Percentiles rank a stretch among this genome's conserved stretches.
Conservation (phyloP, 768 basidiomycete genomes). For the Suillus luteus region DNA sequence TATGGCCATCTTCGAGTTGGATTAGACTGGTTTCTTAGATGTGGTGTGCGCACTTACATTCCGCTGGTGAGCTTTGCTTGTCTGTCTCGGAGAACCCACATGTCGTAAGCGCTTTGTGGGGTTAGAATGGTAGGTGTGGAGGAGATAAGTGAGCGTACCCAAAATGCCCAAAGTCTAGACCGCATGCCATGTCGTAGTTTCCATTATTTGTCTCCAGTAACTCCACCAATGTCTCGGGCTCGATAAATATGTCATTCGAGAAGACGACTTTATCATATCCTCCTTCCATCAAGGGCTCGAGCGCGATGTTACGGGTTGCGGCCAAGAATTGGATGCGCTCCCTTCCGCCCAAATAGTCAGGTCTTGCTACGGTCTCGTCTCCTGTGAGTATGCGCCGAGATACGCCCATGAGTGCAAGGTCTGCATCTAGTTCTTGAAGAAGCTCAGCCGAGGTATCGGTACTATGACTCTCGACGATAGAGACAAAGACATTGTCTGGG, state of each 20-base stretch:
- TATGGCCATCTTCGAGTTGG: slow-evolving; percentile 38
- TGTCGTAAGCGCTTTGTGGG: slow-evolving; percentile 34
- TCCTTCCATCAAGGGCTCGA: slow-evolving; percentile 43
- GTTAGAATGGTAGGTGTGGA: no score
- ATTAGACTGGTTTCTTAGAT: neutral
- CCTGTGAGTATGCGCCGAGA: slow-evolving; percentile 32
- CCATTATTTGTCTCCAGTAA: slow-evolving; percentile 40
- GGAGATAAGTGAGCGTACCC: slow-evolving; percentile 23
- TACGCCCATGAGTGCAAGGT: slow-evolving; percentile 29
- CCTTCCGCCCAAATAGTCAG: slow-evolving; percentile 18
- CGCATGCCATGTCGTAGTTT: slow-evolving; percentile 46
- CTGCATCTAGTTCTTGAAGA: slow-evolving; percentile 28
- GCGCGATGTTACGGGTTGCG: slow-evolving; percentile 41
- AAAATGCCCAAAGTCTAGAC: slow-evolving; percentile 39
- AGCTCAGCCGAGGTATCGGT: slow-evolving; percentile 34
- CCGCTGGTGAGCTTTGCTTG: slow-evolving; percentile 27
- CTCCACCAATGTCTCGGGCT: slow-evolving; percentile 42
- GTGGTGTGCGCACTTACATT: slow-evolving; percentile 1
- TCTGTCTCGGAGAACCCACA: slow-evolving; percentile 41
- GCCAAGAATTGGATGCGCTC: slow-evolving; percentile 41
- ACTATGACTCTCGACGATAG: slow-evolving; percentile 42
- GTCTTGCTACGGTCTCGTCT: slow-evolving; percentile 27
- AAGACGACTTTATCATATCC: slow-evolving; percentile 43
- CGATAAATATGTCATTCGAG: slow-evolving; percentile 44
- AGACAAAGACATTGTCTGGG: slow-evolving; percentile 44